Base-by-base conservation (phyloP, 2,329 filamentous ascomycete genomes). In the Beauveria sp. region DNA sequence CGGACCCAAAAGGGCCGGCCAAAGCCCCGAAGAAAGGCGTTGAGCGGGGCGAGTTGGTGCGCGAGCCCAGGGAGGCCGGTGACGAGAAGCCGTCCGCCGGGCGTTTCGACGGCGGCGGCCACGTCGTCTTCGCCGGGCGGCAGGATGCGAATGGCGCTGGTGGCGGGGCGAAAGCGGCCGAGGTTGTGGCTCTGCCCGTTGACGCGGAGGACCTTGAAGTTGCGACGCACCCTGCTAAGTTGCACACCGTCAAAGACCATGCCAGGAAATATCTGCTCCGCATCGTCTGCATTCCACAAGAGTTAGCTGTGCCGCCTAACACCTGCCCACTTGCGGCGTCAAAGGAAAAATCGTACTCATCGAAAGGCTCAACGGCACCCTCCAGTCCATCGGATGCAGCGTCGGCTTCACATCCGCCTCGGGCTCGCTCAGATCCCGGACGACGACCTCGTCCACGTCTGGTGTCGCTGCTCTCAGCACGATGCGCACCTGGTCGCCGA, bases 241-340 rank as follows among this genome's bases (percentile, higher is more conserved):
- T 52, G 65, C 26, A 86, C 69, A 22, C 86, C 81, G 30, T 91
- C 89, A 64, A 96, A 85, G 0, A 81, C 77, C 76, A 92, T 84
- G 5, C 89, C 89, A 3, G 86, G 81, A 40, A 88, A 84, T 20
- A 96, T 77, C 47, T 87, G 80, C 63, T 91, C 90, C 38, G 88
- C 83, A 60, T 83, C 78, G 43, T 77, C 84, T 86, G 64, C 3
- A 5, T 22, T 2, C 5, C 20, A 16, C 49, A 3, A 49, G 2
- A 43, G n/a, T 50, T 47, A 53, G 38, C 20, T 49, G 28, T 20
- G 34, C 12, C 34, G 12, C 34, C 34, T 38, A 12, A 38, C 5
- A 38, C 34, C 34, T 38, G 34, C 34, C 34, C 12, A 38, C 5
- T 38, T 38, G 34, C 34, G 9, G 9, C 20, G 3, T 4, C 16